Evolutionary conservation across 2,329 filamentous ascomycete genomes (phyloP), one percentile per base, ranked within the genome.

Genomic region (Alternaria arborescens): DNA sequence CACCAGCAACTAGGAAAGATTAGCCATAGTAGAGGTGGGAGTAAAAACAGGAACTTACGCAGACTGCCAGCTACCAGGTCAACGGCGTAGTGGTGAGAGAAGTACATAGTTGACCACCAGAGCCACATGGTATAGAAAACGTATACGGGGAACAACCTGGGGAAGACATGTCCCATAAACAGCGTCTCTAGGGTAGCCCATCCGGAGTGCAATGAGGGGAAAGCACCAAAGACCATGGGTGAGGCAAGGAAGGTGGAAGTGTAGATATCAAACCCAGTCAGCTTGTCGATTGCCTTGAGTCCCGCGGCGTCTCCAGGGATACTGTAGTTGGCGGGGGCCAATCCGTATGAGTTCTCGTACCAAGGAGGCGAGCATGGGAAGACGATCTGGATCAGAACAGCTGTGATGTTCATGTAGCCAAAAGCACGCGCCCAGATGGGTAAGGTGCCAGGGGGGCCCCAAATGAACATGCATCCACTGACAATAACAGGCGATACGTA

Each of bases 81-180:
- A 41, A 98, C 91, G 32, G 94, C 94, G 77, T 98, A 98, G 82
- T 98, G 94, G 80, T 98, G 94, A 73, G 92, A 96, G 53, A 98
- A 87, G 77, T 98, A 97, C 93, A 98, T 97, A 69, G 94, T 98
- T 12, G 94, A 91, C 93, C 94, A 98, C 92, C 93, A 97, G 72
- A 97, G 89, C 94, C 94, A 97, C 76, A 91, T 86, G 44, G 91
- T 91, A 79, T 97, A 98, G 66, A 87, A 84, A 65, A 94, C 86
- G 80, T 96, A 97, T 54, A 95, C 80, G 12, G 90, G 88, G 68
- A 91, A 89, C 68, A 96, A 86, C 62, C 88, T 88, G 5, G 94
- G 94, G 84, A 98, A 97, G 77, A 92, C 89, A 80, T 96, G 90
- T 79, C 90, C 92, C 89, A 98, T 91, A 84, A 97, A 97, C 16